Evolutionary conservation across 805 yeast species (phyloP).

Genomic region (Saccharomycopsis malanga): DNA sequence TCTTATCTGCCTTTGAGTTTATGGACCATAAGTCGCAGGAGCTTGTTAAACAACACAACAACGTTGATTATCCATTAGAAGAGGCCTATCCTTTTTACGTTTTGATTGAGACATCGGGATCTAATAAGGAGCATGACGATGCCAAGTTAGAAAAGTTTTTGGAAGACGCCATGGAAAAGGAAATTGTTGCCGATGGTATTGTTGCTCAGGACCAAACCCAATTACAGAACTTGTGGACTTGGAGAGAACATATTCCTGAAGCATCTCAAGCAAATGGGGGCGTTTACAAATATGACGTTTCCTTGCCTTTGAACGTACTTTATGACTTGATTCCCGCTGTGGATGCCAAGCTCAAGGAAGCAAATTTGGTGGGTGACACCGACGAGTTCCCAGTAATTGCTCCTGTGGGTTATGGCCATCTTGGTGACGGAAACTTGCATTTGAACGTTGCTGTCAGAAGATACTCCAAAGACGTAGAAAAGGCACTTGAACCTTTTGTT

Average conservation of each 20-base stretch:
- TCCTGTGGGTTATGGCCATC: constrained; percentile 96
- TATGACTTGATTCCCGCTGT: constrained; percentile 78
- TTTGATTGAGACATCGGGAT: constrained; percentile 92
- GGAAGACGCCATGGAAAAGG: constrained; percentile 79
- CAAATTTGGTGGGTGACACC: constrained; percentile 55
- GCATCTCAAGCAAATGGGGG: constrained; percentile 83
- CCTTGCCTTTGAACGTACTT: constrained; percentile 75
- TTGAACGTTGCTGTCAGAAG: constrained; percentile 85
- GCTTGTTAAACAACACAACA: constrained; percentile 55
- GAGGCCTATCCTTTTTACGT: constrained; percentile 82
- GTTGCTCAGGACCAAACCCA: constrained; percentile 95
- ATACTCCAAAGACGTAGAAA: constrained; percentile 73
- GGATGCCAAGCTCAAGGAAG: constrained; percentile 49
- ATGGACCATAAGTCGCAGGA: constrained; percentile 74
- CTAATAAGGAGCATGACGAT: constrained; percentile 88
- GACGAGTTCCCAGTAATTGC: constrained; percentile 72
- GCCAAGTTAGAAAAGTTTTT: constrained; percentile 80
- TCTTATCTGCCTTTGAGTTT: constrained; percentile 87
- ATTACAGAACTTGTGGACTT: constrained; percentile 74
- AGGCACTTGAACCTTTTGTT: constrained; percentile 84
- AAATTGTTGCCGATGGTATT: constrained; percentile 83
- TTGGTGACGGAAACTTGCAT: constrained; percentile 96
- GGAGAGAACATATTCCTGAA: constrained; percentile 95
- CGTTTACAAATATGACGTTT: constrained; percentile 94
- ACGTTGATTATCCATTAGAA: constrained; percentile 68